A percentile compares a stretch with the other conserved stretches of the same genome.
Conservation (phyloP, 1,284 basidiomycete species). For the Stygiomarasmius scandens region DNA sequence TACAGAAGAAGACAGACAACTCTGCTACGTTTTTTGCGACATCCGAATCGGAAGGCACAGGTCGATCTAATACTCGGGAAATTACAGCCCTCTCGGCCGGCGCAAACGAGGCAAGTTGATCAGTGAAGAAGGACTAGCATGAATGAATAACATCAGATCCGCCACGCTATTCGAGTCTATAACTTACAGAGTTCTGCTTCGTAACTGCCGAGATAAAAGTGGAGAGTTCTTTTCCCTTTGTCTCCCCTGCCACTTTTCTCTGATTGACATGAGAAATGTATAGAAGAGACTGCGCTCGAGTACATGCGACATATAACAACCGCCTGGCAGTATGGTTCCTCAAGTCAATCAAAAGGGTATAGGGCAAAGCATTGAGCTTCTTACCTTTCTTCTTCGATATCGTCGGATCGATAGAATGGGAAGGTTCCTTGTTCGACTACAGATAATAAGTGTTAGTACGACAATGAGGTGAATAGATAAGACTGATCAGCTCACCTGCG, state of each 20-base stretch:
- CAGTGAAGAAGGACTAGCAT: conserved; percentile 25
- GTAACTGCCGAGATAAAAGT: conserved; percentile 47
- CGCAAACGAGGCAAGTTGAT: conserved; percentile 38
- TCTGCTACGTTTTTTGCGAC: conserved; percentile 44
- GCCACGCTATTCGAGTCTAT: conserved; percentile 3
- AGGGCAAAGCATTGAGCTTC: conserved; percentile 15
- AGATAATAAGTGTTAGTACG: conserved; percentile 7
- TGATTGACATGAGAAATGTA: conserved; percentile 57
- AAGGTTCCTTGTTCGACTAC: conserved; percentile 78
- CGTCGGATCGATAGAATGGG: conserved; percentile 79
- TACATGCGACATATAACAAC: conserved; percentile 89
- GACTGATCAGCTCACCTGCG: conserved; percentile 44
- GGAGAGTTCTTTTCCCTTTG: conserved; percentile 45
- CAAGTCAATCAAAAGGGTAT: conserved; percentile 1
- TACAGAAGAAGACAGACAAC: conserved; percentile 38
- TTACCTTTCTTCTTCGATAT: conserved; percentile 82
- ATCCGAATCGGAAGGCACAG: conserved; percentile 42
- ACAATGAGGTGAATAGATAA: neutral
- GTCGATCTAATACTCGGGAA: conserved; percentile 41
- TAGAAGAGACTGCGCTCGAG: conserved; percentile 79
- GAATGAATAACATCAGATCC: neutral
- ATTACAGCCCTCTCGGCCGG: conserved; percentile 37
- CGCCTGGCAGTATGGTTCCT: conserved; percentile 47
- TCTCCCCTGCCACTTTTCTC: conserved; percentile 55
- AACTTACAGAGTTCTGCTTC: conserved; percentile 39